A percentile compares a stretch with the other conserved stretches of the same genome.
phyloP scores from a whole-genome alignment of 768 basidiomycete species.

The Psilocybe tampanensis region DNA sequence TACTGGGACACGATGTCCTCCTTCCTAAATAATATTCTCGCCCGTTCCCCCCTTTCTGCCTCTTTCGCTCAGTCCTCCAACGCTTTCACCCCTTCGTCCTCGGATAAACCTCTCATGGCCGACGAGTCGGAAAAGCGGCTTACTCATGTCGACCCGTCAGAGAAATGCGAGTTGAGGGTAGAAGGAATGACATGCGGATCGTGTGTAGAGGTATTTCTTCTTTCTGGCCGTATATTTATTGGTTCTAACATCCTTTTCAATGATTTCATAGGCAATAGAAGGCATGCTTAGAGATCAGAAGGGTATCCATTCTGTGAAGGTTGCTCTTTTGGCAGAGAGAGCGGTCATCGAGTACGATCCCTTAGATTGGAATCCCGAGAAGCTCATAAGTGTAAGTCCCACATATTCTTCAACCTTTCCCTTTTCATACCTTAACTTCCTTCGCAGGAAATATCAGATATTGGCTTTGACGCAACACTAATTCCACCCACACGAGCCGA shows the following conservation, averaged over 20 bases:
- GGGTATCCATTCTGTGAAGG: constrained; percentile 91
- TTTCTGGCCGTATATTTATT: background rate
- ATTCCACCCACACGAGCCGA: constrained; percentile 70
- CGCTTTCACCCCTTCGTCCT: constrained; percentile 10
- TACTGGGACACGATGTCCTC: constrained; percentile 11
- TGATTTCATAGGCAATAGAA: constrained; percentile 68
- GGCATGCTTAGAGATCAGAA: constrained; percentile 77
- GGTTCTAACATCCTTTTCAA: background rate
- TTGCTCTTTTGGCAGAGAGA: constrained; percentile 96
- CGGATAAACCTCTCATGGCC: constrained; percentile 16
- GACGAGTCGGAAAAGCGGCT: constrained; percentile 26
- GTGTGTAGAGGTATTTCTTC: constrained; percentile 71
- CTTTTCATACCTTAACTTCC: constrained; percentile 4
- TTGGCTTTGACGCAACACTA: constrained; percentile 87
- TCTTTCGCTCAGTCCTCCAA: constrained; percentile 4
- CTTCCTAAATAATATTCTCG: constrained; percentile 7
- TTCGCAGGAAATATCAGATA: constrained; percentile 84
- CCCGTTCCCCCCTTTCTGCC: constrained; percentile 6
- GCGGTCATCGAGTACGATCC: constrained; percentile 91
- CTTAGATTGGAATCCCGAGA: constrained; percentile 74
- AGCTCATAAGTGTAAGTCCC: constrained; percentile 68
- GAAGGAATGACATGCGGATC: constrained; percentile 92
- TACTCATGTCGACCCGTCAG: constrained; percentile 30
- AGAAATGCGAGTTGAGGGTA: constrained; percentile 77
- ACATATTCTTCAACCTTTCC: background rate